Percentiles rank a stretch among this genome's conserved stretches.
These are phyloP conservation scores for Calonectria ilicicola DNA, from an alignment of 2,329 filamentous ascomycete genomes.

Conservation along the genomic window DNA sequence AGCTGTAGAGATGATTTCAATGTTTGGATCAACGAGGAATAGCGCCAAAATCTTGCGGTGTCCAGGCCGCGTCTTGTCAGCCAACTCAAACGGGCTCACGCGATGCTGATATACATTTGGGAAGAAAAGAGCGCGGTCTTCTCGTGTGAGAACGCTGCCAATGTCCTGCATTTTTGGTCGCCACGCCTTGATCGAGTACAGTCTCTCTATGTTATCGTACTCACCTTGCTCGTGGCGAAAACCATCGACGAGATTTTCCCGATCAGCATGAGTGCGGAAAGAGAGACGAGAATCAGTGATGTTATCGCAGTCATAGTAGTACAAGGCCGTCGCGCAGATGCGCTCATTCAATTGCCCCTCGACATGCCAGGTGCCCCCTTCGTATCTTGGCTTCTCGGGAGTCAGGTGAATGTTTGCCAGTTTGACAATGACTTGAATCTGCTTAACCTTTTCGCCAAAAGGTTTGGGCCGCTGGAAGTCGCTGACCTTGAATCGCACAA, in stretches of 20 bases:
- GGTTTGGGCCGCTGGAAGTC: slow-evolving; percentile 45
- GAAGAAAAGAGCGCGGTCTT: slow-evolving; percentile 66
- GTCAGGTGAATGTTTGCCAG: slow-evolving; percentile 71
- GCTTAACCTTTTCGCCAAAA: slow-evolving; percentile 41
- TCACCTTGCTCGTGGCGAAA: slow-evolving; percentile 42
- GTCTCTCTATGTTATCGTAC: slow-evolving; percentile 48
- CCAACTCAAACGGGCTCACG: slow-evolving; percentile 63
- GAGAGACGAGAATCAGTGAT: slow-evolving; percentile 63
- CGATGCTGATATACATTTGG: slow-evolving; percentile 66
- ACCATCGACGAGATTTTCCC: slow-evolving; percentile 30
- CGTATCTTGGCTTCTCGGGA: slow-evolving; percentile 66
- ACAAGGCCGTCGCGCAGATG: slow-evolving; percentile 73
- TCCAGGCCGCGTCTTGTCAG: slow-evolving; percentile 63
- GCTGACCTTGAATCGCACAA: slow-evolving; percentile 26
- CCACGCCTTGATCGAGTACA: slow-evolving; percentile 48
- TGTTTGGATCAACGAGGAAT: slow-evolving; percentile 70
- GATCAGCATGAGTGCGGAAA: slow-evolving; percentile 60
- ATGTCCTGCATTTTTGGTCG: slow-evolving; percentile 49
- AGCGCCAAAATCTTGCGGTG: slow-evolving; percentile 72
- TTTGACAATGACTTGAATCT: slow-evolving; percentile 73
- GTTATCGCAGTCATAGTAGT: slow-evolving; percentile 72
- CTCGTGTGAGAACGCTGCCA: slow-evolving; percentile 59
- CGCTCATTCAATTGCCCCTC: slow-evolving; percentile 72
- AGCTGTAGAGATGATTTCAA: slow-evolving; percentile 56
- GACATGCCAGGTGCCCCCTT: slow-evolving; percentile 66